phyloP scores from a whole-genome alignment of 768 basidiomycete species.

The Tubosaeta sp. region DNA sequence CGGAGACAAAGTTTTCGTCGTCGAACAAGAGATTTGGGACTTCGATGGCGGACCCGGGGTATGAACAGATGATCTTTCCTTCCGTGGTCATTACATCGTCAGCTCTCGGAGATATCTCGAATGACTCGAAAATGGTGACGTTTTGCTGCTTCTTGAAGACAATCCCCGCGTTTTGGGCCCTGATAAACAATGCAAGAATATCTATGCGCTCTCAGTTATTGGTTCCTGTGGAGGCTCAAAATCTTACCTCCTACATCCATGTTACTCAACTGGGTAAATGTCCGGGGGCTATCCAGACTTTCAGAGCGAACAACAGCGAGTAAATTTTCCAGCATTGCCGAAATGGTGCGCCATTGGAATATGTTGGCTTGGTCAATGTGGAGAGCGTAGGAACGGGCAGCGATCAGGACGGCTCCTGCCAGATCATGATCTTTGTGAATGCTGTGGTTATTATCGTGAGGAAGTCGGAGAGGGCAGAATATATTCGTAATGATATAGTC shows the following conservation, averaged over 20 bases:
- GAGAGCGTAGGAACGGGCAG: conserved; percentile 7
- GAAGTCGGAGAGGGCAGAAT: conserved; percentile 38
- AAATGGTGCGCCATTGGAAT: conserved; percentile 5
- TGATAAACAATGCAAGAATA: conserved; percentile 35
- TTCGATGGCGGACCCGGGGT: conserved; percentile 41
- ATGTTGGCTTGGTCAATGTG: not conserved
- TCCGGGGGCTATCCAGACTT: not conserved
- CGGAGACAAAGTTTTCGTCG: conserved; percentile 27
- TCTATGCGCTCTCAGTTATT: conserved; percentile 24
- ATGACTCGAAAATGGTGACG: conserved; percentile 17
- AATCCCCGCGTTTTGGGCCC: conserved; percentile 45
- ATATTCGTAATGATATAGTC: conserved; percentile 38
- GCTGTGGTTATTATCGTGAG: conserved; percentile 30
- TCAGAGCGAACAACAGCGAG: not conserved
- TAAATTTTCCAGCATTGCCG: conserved; percentile 23
- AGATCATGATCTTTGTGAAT: conserved; percentile 26
- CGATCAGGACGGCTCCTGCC: conserved; percentile 13
- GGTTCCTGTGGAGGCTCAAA: not conserved
- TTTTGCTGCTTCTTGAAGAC: conserved; percentile 30
- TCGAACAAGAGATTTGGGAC: conserved; percentile 18
- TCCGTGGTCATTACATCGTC: conserved; percentile 29
- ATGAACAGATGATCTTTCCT: conserved; percentile 42
- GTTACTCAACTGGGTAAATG: not conserved
- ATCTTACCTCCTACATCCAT: conserved; percentile 23
- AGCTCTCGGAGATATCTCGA: conserved; percentile 39